Evolutionary conservation across 441 rosid genomes (phyloP), one percentile per base, ranked within the genome.

Genomic region (Populus hybrid): DNA sequence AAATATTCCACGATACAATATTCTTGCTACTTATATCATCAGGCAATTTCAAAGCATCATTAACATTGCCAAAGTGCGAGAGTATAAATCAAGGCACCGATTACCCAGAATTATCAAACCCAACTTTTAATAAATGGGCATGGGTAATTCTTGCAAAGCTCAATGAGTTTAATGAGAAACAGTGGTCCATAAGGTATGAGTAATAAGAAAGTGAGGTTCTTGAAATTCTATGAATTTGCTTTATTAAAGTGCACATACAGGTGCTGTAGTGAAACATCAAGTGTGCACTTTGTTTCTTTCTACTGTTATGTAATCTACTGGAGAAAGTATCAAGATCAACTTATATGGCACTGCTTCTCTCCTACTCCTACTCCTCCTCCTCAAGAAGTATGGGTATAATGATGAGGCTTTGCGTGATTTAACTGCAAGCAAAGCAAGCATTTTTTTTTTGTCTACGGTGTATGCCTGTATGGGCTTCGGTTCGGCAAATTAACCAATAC

Each of bases 81-180:
- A 84, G 82, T 92, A 92, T 9, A 94, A 76, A 68, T 91, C 90
- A 69, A 94, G 83, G 79, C 89, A 91, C 2, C 89, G 91, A 73
- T 92, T 92, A 23, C 89, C 92, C 85, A 90, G 84, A 80, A 81
- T 77, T 64, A 76, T 78, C 40, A 31, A 88, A 78, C 10, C 94
- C 93, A 68, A 83, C 78, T 83, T 90, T 91, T 31, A 91, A 35
- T 84, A 94, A 77, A 80, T 82, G 90, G 72, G 91, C 89, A 82
- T 94, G 94, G 26, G 90, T 69, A 78, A 73, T 73, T 76, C 82
- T 78, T 65, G 83, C 65, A 14, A 82, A 81, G 72, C 73, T 69
- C 36, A 79, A 69, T 9, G 85, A 88, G 50, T 81, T 88, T 16
- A 82, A 56, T 24, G 82, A 84, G 2, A 86, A 86, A 82, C 85